Evolutionary conservation across 371 early-diverging fungal species (phyloP).

Genomic region (Dichotomocladium elegans): DNA sequence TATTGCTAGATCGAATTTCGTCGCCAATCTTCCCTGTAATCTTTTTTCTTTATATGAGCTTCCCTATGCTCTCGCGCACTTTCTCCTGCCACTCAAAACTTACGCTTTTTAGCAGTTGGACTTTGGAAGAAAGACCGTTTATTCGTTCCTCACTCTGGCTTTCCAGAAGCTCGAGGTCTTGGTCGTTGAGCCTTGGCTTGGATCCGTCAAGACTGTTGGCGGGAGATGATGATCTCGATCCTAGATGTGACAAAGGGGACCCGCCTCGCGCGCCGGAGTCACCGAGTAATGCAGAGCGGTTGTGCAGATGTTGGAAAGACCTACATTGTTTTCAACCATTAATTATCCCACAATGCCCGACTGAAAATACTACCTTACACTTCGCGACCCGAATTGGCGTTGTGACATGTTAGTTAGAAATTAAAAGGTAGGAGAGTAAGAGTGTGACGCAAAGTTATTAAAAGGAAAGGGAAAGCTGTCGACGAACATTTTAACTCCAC

Average conservation of each 20-base stretch:
- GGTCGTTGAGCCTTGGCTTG: slow-evolving; percentile 38
- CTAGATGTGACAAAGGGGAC: slow-evolving; percentile 19
- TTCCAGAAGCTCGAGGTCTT: slow-evolving; percentile 43
- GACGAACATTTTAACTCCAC: no score
- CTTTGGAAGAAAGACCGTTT: slow-evolving; percentile 45
- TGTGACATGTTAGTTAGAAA: background rate
- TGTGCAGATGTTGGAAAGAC: slow-evolving; percentile 46
- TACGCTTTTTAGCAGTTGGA: slow-evolving; percentile 44
- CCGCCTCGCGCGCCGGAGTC: no score
- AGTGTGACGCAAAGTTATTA: background rate
- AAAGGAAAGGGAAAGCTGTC: no score
- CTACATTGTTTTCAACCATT: slow-evolving; percentile 9
- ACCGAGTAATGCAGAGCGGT: slow-evolving; percentile 38
- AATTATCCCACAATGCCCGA: background rate
- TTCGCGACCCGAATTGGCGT: slow-evolving; percentile 16
- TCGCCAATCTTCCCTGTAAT: slow-evolving; percentile 51
- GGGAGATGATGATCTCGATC: slow-evolving; percentile 16
- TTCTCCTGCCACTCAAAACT: background rate
- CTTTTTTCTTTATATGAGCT: slow-evolving; percentile 9
- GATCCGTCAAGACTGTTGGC: slow-evolving; percentile 7
- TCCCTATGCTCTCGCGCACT: background rate
- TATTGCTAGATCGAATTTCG: slow-evolving; percentile 45
- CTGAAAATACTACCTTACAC: slow-evolving; percentile 11
- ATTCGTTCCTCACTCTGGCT: slow-evolving; percentile 49
- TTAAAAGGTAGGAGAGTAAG: background rate